phyloP scores from a whole-genome alignment of 2,329 filamentous ascomycete genomes.

The Chaetomiaceae sp. region DNA sequence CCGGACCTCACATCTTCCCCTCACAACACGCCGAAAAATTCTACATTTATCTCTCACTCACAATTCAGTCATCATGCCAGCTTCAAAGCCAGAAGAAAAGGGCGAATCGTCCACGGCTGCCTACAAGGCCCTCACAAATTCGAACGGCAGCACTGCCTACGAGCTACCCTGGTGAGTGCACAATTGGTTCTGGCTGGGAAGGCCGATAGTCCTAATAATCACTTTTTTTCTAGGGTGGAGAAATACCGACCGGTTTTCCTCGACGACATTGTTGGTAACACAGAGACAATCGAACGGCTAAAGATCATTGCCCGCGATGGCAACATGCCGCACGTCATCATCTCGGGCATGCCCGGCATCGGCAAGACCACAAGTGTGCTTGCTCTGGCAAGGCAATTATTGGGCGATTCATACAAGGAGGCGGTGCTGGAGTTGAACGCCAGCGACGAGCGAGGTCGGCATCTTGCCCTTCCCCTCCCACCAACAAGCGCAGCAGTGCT shows the following conservation, averaged over 20 bases:
- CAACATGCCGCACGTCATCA: slow-evolving; percentile 99
- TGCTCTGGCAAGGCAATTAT: slow-evolving; percentile 83
- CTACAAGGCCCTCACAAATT: slow-evolving; percentile 48
- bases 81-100: slow-evolving; percentile 44
- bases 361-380: slow-evolving; percentile 96
- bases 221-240: slow-evolving; percentile 82
- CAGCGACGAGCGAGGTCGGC: slow-evolving; percentile 78
- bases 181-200: neutral
- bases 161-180: slow-evolving; percentile 69
- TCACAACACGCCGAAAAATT: neutral
- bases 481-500: neutral
- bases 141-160: slow-evolving; percentile 54
- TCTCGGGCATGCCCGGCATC: slow-evolving; percentile 98
- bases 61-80: slow-evolving; percentile 38
- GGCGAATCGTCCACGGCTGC: slow-evolving; percentile 60
- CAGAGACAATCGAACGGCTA: slow-evolving; percentile 91
- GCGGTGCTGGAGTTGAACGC: slow-evolving; percentile 95
- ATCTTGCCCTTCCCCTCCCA: neutral
- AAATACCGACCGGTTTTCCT: slow-evolving; percentile 95
- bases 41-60: neutral
- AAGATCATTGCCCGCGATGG: slow-evolving; percentile 98
- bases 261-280: slow-evolving; percentile 96
- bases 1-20: neutral
- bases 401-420: slow-evolving; percentile 94
- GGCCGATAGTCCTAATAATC: neutral